These are phyloP conservation scores for Lodderomyces beijingensis DNA, from an alignment of 1,139 yeast species.

Conservation along the genomic window DNA sequence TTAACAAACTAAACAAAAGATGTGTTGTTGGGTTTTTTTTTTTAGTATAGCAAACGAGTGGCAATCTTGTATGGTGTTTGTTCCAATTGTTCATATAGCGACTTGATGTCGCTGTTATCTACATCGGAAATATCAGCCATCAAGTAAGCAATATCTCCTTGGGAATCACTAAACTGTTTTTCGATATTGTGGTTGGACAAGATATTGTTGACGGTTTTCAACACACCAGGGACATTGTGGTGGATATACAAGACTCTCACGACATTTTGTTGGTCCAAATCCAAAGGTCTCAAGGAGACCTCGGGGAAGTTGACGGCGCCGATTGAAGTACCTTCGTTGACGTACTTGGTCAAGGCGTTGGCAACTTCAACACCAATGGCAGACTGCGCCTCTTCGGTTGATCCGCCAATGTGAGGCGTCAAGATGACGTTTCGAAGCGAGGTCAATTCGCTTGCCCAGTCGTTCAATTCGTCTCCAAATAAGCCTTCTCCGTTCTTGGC, in stretches of 20 bases:
- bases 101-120: slow-evolving; percentile 73
- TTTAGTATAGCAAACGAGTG: slow-evolving; percentile 80
- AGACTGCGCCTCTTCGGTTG: slow-evolving; percentile 98
- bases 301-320: slow-evolving; percentile 99
- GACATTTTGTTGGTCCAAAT: slow-evolving; percentile 79
- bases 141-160: slow-evolving; percentile 93
- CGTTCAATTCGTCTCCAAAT: slow-evolving; percentile 68
- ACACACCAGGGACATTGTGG: slow-evolving; percentile 98
- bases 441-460: slow-evolving; percentile 80
- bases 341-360: slow-evolving; percentile 78
- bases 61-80: slow-evolving; percentile 88
- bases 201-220: slow-evolving; percentile 94
- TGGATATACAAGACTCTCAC: slow-evolving; percentile 96
- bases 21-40: too few species aligned
- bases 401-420: slow-evolving; percentile 98
- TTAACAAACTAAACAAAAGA: too few species aligned
- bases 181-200: slow-evolving; percentile 94
- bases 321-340: slow-evolving; percentile 92
- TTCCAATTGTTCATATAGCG: slow-evolving; percentile 80
- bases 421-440: slow-evolving; percentile 83
- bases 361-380: slow-evolving; percentile 97
- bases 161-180: slow-evolving; percentile 94
- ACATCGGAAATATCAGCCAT: slow-evolving; percentile 97
- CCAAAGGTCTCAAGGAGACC: slow-evolving; percentile 84
- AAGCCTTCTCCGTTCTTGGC: slow-evolving; percentile 89